Conservation (phyloP, 2,329 filamentous ascomycete species). For the Grosmannia serpens region DNA sequence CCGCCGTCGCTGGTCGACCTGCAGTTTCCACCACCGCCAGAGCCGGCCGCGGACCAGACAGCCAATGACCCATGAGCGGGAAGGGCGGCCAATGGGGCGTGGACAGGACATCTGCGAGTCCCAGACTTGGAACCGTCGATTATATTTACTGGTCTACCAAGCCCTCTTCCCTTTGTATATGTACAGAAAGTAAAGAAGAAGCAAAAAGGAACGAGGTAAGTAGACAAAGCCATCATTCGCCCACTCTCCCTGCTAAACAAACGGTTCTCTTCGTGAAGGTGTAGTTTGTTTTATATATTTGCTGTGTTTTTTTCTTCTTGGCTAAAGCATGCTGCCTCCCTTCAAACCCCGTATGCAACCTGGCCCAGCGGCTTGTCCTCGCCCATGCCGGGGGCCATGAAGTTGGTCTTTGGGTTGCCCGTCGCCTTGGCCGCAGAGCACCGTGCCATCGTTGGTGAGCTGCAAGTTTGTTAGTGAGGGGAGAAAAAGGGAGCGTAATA, state of each 20-base stretch:
- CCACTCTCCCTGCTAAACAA: background rate
- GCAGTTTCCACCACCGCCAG: constrained; percentile 21
- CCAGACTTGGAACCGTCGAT: background rate
- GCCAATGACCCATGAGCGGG: background rate
- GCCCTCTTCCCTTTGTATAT: constrained; percentile 13
- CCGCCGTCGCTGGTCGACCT: constrained; percentile 16
- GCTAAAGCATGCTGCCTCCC: background rate
- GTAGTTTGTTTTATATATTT: constrained; percentile 4
- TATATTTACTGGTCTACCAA: constrained; percentile 12
- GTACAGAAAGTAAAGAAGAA: constrained; percentile 12
- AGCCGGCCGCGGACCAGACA: background rate
- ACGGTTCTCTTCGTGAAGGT: background rate
- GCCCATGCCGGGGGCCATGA: constrained; percentile 62
- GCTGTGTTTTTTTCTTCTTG: constrained; percentile 11
- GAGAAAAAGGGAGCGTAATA: too few relatives aligned
- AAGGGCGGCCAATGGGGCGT: background rate
- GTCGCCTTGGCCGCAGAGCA: constrained; percentile 88
- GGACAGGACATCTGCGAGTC: too few relatives aligned
- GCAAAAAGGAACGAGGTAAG: constrained; percentile 1
- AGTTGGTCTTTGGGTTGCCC: constrained; percentile 65
- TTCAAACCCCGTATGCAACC: constrained; percentile 45
- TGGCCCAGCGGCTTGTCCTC: constrained; percentile 51
- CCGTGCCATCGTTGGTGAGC: constrained; percentile 95
- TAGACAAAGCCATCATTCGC: constrained; percentile 19
- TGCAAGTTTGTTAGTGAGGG: constrained; percentile 22